Conservation (phyloP, 139 green algal species). For the Chlamydomonas schloesseri region DNA sequence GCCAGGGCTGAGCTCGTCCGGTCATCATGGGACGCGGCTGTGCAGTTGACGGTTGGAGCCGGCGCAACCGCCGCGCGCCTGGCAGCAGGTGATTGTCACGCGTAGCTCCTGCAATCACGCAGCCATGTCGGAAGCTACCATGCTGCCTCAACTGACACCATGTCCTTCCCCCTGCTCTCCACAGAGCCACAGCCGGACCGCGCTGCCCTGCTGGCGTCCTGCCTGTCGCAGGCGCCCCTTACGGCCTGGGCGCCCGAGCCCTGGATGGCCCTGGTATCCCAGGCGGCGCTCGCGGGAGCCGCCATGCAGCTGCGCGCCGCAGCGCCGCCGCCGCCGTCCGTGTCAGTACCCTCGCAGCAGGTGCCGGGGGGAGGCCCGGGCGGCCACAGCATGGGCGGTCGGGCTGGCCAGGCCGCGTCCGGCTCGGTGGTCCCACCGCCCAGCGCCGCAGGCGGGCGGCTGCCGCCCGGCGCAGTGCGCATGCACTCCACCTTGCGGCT, state of each 20-base stretch:
- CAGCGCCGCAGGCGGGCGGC: too few relatives aligned
- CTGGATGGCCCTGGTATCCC: not conserved
- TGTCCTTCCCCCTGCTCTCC: too few relatives aligned
- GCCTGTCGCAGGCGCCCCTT: not conserved
- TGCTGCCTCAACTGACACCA: too few relatives aligned
- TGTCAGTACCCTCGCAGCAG: too few relatives aligned
- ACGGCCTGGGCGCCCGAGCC: not conserved
- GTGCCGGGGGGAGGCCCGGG: too few relatives aligned
- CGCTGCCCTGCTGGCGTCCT: not conserved
- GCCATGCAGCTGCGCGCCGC: not conserved
- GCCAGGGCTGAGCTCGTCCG: not conserved
- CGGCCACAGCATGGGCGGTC: too few relatives aligned
- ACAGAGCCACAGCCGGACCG: not conserved
- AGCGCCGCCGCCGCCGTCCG: not conserved
- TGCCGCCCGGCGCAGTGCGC: too few relatives aligned
- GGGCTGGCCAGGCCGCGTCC: too few relatives aligned
- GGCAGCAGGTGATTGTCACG: not conserved
- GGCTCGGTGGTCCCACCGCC: too few relatives aligned
- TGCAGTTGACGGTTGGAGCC: constrained; percentile 17
- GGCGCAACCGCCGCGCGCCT: not conserved
- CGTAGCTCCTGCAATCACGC: too few relatives aligned
- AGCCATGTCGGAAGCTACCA: too few relatives aligned
- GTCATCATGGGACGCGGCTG: not conserved
- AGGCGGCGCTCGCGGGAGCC: not conserved
- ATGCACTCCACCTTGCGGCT: too few relatives aligned